A percentile compares a stretch with the other conserved stretches of the same genome.
These are phyloP conservation scores for Gracilaria gracilis DNA, from an alignment of 23 red algal species.

Conservation along the genomic window DNA sequence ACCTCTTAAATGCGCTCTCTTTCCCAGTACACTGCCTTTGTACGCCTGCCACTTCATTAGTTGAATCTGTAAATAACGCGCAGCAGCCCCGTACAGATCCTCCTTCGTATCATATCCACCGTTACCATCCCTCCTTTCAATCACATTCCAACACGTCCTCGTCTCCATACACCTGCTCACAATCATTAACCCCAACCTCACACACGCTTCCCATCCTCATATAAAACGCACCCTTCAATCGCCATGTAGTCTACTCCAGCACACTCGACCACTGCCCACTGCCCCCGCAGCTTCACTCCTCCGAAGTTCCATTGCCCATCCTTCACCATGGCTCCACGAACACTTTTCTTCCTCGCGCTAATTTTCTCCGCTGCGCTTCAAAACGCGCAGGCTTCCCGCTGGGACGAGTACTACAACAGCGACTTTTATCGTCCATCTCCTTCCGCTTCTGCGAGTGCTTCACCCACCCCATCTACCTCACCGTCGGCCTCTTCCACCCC, in stretches of 20 bases:
- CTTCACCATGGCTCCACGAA: not conserved
- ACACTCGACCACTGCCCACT: not conserved
- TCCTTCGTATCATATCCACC: conserved; percentile 1
- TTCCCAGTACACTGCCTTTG: not conserved
- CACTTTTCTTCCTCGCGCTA: not conserved
- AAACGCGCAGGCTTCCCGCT: not conserved
- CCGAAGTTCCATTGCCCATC: not conserved
- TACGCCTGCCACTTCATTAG: too few relatives aligned
- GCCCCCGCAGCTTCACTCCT: not conserved
- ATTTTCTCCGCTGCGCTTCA: not conserved
- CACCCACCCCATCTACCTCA: not conserved
- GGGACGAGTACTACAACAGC: conserved; percentile 18
- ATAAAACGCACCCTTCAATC: not conserved
- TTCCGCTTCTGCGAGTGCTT: too few relatives aligned
- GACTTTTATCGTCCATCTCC: not conserved
- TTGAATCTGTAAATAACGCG: conserved; percentile 10
- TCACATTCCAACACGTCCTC: conserved; percentile 21
- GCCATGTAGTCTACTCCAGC: not conserved
- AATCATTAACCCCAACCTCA: not conserved
- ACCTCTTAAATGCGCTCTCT: not conserved
- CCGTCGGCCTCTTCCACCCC: not conserved
- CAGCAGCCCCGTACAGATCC: not conserved
- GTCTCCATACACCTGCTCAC: not conserved
- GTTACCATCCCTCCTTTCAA: not conserved
- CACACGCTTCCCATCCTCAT: not conserved